Evolutionary conservation across 2,329 filamentous ascomycete species (phyloP), one percentile per base, ranked within the genome.

Genomic region (Fusarium kyushuense): DNA sequence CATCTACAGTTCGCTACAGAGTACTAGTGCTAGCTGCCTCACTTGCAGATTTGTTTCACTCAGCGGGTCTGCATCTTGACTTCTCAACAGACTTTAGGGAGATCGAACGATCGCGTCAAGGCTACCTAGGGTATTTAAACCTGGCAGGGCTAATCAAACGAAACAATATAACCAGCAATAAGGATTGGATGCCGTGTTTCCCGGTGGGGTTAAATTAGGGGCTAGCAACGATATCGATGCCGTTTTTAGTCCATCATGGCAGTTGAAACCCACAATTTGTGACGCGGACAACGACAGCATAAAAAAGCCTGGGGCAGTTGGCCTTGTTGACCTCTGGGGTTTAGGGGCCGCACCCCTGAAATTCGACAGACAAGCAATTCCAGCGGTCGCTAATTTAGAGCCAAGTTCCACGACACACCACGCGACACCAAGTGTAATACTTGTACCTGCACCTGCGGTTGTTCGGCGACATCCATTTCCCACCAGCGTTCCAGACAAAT

Each of bases 211-310:
- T 54, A 38, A 53, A 57, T 67, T 54, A 69, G 67, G 67, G 67
- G 67, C 43, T 67, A 67, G 38, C 47, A 51, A 51, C 23, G 33
- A 51, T 40, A 45, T 38, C 57, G 61, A 54, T 73, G 65, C 71
- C 62, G 63, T 71, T 71, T 73, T 71, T 73, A 73, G 67, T 64
- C 25, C 58, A 29, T 35, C 30, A 58, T 64, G 63, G 61, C 65
- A 69, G 61, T 65, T 63, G 51, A 33, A 61, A 52, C 32, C 70
- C 68, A 65, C 59, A 59, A 58, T 54, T 42, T 54, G 57, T 69
- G 63, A 72, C 57, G 63, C 65, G 52, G 63, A 58, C 71, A 58
- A 56, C 58, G 47, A 35, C 60, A 67, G 49, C 55, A 54, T 64
- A 30, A 58, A 59, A 59, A 47, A 69, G 67, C 57, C 51, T 52